Percentiles rank a stretch among this genome's conserved stretches.
Conservation (phyloP, 495 filamentous ascomycete genomes). For the Acidomyces sp. region DNA sequence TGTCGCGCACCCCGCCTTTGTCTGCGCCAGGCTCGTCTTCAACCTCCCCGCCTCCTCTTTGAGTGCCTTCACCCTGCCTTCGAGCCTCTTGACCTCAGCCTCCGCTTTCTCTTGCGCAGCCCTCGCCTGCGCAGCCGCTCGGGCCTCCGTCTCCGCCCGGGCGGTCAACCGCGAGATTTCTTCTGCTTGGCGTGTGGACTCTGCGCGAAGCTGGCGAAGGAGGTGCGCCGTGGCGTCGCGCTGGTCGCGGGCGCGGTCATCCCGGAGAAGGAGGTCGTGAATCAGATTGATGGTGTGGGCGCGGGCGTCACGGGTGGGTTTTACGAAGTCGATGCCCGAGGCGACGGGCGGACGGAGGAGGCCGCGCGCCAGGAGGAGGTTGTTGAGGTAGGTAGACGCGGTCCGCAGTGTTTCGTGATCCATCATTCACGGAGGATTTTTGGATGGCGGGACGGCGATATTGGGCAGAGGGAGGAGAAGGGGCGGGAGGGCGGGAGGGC, state of each 20-base stretch:
- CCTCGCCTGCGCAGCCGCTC: slow-evolving; percentile 61
- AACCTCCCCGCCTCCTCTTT: slow-evolving; percentile 69
- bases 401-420: slow-evolving; percentile 69
- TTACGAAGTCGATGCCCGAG: slow-evolving; percentile 73
- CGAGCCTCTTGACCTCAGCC: slow-evolving; percentile 54
- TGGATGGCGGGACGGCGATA: too few relatives aligned
- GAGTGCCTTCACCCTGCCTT: slow-evolving; percentile 52
- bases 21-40: slow-evolving; percentile 65
- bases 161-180: slow-evolving; percentile 45
- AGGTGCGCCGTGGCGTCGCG: slow-evolving; percentile 80
- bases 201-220: slow-evolving; percentile 60
- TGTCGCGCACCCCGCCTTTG: slow-evolving; percentile 74
- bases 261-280: slow-evolving; percentile 73
- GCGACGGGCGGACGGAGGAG: slow-evolving; percentile 68
- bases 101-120: slow-evolving; percentile 58
- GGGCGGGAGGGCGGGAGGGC: too few relatives aligned
- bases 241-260: slow-evolving; percentile 43
- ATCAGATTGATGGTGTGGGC: slow-evolving; percentile 79
- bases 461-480: too few relatives aligned
- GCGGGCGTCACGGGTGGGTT: slow-evolving; percentile 59
- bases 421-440: too few relatives aligned
- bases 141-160: slow-evolving; percentile 57
- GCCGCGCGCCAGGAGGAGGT: slow-evolving; percentile 79
- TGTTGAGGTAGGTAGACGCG: slow-evolving; percentile 92
- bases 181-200: slow-evolving; percentile 26